Base-by-base conservation (phyloP, 192 early-diverging fungal genomes). In the Spizellomyces sp. region DNA sequence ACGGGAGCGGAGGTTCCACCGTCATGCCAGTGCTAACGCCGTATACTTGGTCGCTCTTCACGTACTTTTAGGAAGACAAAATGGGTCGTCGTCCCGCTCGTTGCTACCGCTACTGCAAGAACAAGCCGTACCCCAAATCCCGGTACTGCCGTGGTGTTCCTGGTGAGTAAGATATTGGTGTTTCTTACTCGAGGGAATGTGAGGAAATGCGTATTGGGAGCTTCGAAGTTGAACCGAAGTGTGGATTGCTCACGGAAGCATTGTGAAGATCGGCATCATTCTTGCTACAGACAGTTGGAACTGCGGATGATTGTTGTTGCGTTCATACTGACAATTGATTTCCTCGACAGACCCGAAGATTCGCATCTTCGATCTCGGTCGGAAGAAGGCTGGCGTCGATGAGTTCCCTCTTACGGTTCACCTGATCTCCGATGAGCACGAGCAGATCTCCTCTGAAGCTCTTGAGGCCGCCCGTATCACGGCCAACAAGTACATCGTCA, bases 41-140 rank as follows among this genome's bases (percentile, higher is more conserved):
- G 27, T 36, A 36, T 36, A 36, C 3, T 0, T 36, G 27, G 27
- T 36, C 27, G 27, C 27, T 36, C 27, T 36, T 3, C 27, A 2
- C 27, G 27, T 36, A 2, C 50, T n/a, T 52, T 19, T 19, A 54
- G 50, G 50, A 54, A 54, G 50, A 54, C 71, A 75, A 62, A 68
- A 95, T 98, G 96, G 96, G 94, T 94, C 95, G 96, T 76, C 95
- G 96, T 94, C 96, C 96, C 80, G 94, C 96, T 87, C 90, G 94
- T 70, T 98, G 96, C 87, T 98, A 96, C 86, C 89, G 70, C 27
- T 98, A 98, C 88, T 95, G 94, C 86, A 98, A 97, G 89, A 97
- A 97, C 94, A 99, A 98, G 91, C 96, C 94, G 75, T 98, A 98
- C 86, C 97, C 97, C 74, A 99, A 96, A 89, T 96, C 92, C 69